phyloP scores from a whole-genome alignment of 306 rosid species.

The Psophocarpus tetragonolobus region DNA sequence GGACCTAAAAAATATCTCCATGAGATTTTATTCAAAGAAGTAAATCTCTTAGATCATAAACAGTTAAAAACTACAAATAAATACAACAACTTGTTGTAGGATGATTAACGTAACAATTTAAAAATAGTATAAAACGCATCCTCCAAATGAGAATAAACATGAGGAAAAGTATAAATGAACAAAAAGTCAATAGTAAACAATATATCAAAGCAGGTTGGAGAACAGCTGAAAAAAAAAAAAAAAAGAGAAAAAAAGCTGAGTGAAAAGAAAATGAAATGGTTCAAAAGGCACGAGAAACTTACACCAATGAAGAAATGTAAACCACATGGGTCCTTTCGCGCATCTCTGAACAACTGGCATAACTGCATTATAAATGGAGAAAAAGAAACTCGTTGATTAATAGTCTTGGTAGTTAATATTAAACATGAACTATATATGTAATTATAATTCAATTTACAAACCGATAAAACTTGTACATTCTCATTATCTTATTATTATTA shows the following conservation, averaged over 20 bases:
- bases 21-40: neutral
- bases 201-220: neutral
- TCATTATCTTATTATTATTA: neutral
- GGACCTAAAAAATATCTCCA: neutral
- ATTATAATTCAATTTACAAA: neutral
- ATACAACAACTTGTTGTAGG: neutral
- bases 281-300: conserved; percentile 46
- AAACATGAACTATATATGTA: neutral
- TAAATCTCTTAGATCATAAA: conserved; percentile 1
- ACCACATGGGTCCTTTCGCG: conserved; percentile 92
- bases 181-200: neutral
- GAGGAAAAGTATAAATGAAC: neutral
- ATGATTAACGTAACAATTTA: conserved; percentile 9
- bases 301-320: conserved; percentile 92
- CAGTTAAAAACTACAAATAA: neutral
- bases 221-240: neutral
- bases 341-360: conserved; percentile 73
- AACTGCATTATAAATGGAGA: conserved; percentile 55
- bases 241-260: no score
- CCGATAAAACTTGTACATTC: neutral
- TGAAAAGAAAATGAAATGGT: neutral
- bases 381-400: neutral
- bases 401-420: neutral
- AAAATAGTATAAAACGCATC: conserved; percentile 6
- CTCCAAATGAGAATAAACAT: neutral